Percentiles rank a stretch among this genome's conserved stretches.
These are phyloP conservation scores for Hirschfeldia incana DNA, from an alignment of 345 rosid species.

Conservation along the genomic window DNA sequence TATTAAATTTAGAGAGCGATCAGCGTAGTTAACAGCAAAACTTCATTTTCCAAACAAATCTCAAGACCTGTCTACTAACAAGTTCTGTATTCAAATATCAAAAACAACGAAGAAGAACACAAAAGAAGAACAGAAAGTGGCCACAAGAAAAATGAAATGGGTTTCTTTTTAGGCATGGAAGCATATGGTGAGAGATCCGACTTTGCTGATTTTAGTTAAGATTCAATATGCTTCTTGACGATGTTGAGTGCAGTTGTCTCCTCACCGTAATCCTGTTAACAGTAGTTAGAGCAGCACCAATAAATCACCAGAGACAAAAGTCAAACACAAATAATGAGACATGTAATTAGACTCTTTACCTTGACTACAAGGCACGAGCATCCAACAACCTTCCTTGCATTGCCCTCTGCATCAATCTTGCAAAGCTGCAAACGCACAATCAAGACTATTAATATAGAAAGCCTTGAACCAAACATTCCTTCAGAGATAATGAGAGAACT, in stretches of 20 bases:
- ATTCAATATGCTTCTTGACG: constrained; percentile 30
- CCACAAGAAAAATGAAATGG: background rate
- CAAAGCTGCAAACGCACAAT: constrained; percentile 57
- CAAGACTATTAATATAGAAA: background rate
- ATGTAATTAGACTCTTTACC: constrained; percentile 39
- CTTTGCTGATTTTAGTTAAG: constrained; percentile 18
- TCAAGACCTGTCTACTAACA: constrained; percentile 1
- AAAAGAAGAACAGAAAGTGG: background rate
- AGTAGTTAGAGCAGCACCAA: background rate
- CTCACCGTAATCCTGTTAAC: constrained; percentile 39
- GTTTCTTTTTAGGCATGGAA: background rate
- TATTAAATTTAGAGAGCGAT: background rate
- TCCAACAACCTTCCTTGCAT: constrained; percentile 83
- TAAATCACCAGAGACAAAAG: background rate
- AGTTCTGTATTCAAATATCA: constrained; percentile 12
- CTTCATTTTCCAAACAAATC: constrained; percentile 24
- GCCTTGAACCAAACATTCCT: background rate
- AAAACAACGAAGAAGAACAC: background rate
- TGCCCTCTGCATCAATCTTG: constrained; percentile 85
- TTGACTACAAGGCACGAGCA: constrained; percentile 84
- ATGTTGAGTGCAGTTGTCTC: constrained; percentile 42
- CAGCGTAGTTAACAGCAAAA: background rate
- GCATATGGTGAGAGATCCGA: constrained; percentile 9
- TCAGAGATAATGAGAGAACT: background rate
- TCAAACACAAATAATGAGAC: background rate